These are phyloP conservation scores for Cryptococcus sp. DNA, from an alignment of 1,284 basidiomycete genomes.

Conservation along the genomic window DNA sequence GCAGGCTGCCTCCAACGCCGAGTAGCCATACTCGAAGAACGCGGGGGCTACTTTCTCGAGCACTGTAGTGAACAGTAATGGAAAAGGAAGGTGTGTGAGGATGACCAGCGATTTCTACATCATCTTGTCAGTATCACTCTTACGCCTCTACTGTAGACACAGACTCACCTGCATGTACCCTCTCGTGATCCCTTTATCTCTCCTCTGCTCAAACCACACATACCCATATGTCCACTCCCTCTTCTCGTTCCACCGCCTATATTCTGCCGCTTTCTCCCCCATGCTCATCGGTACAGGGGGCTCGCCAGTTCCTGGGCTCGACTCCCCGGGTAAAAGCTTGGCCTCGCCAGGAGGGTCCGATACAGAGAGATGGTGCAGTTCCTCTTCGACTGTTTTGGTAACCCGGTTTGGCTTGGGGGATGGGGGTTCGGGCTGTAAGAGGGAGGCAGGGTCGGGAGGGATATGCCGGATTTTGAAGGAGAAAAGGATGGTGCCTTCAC, in stretches of 20 bases:
- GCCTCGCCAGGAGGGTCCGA: conserved; percentile 16
- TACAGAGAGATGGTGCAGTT: conserved; percentile 6
- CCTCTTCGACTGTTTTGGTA: conserved; percentile 13
- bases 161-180: conserved; percentile 77
- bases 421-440: conserved; percentile 40
- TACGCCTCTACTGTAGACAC: background rate
- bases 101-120: conserved; percentile 77
- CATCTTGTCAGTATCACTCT: background rate
- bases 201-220: conserved; percentile 72
- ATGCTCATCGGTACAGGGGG: conserved; percentile 11
- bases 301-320: background rate
- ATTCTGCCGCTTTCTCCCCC: conserved; percentile 45
- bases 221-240: conserved; percentile 67
- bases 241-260: conserved; percentile 43
- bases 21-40: conserved; percentile 68
- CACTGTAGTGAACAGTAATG: conserved; percentile 72
- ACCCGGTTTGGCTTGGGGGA: conserved; percentile 36
- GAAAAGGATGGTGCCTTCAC: conserved; percentile 53
- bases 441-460: conserved; percentile 32
- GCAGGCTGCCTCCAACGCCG: conserved; percentile 80
- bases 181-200: conserved; percentile 66
- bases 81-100: conserved; percentile 76
- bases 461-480: conserved; percentile 58
- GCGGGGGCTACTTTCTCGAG: conserved; percentile 69
- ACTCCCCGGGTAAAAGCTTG: conserved; percentile 6